Evolutionary conservation across 2,329 filamentous ascomycete species (phyloP), one percentile per base, ranked within the genome.

Genomic region (Thelonectria blattea): DNA sequence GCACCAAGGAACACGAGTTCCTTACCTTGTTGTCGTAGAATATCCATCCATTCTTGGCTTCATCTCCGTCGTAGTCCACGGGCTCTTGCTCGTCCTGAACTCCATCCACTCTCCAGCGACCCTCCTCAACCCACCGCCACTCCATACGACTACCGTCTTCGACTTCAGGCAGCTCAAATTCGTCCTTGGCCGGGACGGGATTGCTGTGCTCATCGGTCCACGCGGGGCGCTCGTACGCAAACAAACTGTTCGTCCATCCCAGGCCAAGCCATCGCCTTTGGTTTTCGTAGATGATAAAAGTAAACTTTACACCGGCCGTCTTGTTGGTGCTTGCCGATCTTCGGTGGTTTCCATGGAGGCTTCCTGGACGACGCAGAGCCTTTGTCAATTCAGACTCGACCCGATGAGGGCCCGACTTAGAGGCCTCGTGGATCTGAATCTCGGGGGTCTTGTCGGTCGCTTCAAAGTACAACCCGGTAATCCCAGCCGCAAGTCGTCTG

Each of bases 131-230:
- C 95, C 95, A 99, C 60, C 90, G 76, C 85, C 85, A 88, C 24
- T 77, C 75, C 79, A 84, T 85, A 12, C 77, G 78, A 57, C 82
- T 84, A 11, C 83, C 82, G 55, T 88, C 84, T 64, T 87, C 85
- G 0, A 88, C 85, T 56, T 86, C 84, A 3, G 85, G 85, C 15
- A 88, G 76, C 68, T 87, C 84, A 65, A 88, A 88, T 46, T 85
- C 85, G 45, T 95, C 91, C 65, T 90, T 93, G 1, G 88, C 78
- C 1, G 92, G 88, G 3, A 92, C 90, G 0, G 88, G 73, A 63
- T 97, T 97, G 56, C 96, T 86, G 73, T 97, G 93, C 76, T 99
- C 95, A 74, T 99, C 95, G 0, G 95, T 97, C 94, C 95, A 99
- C 0, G 93, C 84, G 1, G 90, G 85, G 43, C 95, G 85, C 74